Conservation (phyloP, 495 filamentous ascomycete species). For the Letharia columbiana region DNA sequence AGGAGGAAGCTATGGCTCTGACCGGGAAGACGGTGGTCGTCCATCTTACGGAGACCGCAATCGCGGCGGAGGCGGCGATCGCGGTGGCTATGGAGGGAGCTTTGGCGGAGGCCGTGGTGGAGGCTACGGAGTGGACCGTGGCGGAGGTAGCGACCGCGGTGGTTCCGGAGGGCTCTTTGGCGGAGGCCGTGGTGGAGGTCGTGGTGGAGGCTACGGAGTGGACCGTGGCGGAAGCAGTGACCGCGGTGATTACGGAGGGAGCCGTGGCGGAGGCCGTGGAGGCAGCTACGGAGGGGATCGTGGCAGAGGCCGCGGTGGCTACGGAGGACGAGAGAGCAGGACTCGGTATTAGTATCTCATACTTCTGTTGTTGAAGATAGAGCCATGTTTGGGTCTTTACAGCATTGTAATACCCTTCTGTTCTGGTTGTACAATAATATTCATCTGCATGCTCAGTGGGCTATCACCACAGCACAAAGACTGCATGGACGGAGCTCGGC, state of each 20-base stretch:
- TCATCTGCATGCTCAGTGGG: background rate
- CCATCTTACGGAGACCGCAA: conserved; percentile 4
- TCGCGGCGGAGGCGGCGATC: background rate
- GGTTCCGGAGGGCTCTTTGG: background rate
- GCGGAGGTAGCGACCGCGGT: background rate
- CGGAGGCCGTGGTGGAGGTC: conserved; percentile 2
- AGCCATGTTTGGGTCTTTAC: background rate
- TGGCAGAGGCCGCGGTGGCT: background rate
- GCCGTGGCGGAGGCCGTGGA: background rate
- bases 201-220: conserved; percentile 9
- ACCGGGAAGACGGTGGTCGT: conserved; percentile 3
- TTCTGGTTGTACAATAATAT: background rate
- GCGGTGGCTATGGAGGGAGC: conserved; percentile 2
- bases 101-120: conserved; percentile 7
- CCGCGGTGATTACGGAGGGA: too few relatives aligned
- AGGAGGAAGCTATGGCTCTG: background rate
- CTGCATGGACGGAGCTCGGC: background rate
- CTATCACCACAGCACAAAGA: background rate
- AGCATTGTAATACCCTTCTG: background rate
- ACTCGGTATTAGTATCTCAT: background rate
- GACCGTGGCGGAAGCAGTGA: background rate
- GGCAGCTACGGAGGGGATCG: conserved; percentile 3
- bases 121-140: conserved; percentile 3
- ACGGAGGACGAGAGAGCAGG: background rate
- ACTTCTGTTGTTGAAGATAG: background rate